phyloP scores from a whole-genome alignment of 345 rosid species.

The thale cress (Arabidopsis thaliana) region DNA sequence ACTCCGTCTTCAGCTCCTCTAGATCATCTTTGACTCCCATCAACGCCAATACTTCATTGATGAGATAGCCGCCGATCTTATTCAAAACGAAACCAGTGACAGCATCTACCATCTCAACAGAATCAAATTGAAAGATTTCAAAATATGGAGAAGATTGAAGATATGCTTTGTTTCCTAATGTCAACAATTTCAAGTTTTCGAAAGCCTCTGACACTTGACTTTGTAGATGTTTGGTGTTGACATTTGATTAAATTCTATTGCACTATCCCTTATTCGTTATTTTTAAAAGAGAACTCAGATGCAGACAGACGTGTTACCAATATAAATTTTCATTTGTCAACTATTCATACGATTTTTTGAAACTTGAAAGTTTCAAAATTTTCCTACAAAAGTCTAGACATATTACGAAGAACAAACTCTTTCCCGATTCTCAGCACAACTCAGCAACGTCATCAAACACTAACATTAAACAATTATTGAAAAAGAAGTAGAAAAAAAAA shows the following conservation, averaged over 20 bases:
- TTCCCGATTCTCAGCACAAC: slow-evolving; percentile 26
- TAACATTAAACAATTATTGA: slow-evolving; percentile 35
- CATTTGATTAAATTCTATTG: background rate
- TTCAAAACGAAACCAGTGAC: slow-evolving; percentile 1
- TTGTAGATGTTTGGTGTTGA: background rate
- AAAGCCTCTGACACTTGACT: too few relatives aligned
- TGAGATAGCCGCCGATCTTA: slow-evolving; percentile 44
- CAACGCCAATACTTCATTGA: slow-evolving; percentile 52
- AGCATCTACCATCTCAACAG: slow-evolving; percentile 27
- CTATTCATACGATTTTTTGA: background rate
- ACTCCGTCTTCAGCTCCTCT: slow-evolving; percentile 42
- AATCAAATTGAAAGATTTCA: background rate
- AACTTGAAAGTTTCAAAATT: background rate
- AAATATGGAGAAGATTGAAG: background rate
- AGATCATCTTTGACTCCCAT: slow-evolving; percentile 32
- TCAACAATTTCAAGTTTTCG: background rate
- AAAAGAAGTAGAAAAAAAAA: background rate
- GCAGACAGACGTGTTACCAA: background rate
- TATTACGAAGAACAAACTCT: slow-evolving; percentile 10
- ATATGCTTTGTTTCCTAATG: background rate
- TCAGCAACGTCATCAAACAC: slow-evolving; percentile 32
- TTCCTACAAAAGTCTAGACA: too few relatives aligned
- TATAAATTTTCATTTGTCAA: background rate
- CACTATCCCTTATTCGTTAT: too few relatives aligned
- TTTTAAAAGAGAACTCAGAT: background rate